Evolutionary conservation across 2,329 filamentous ascomycete species (phyloP), one percentile per base, ranked within the genome.

Genomic region (Arthrobotrys sphaeroides): DNA sequence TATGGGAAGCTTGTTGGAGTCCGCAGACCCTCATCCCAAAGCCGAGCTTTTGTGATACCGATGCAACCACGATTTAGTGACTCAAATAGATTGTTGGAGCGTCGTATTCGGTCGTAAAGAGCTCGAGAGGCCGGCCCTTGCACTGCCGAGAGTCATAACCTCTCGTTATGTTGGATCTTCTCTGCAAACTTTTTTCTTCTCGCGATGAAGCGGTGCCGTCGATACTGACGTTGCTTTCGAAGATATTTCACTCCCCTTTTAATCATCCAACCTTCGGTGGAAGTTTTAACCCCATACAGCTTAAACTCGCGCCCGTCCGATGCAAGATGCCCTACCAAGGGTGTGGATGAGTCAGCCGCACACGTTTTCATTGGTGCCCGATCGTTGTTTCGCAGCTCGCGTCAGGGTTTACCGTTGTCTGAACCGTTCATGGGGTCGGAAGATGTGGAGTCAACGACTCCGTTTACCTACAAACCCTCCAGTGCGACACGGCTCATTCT

Each of bases 331-430:
- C 31, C n/a, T 40, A 49, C 38, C 26, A 40, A 57, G n/a, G n/a
- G 24, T n/a, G 13, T 28, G 26, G 65, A 42, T 72, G 67, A 65
- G 59, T 72, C 67, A 72, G 67, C 49, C 49, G n/a, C 18, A 13
- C 12, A 40, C 13, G 28, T 18, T 24, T n/a, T 57, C 36, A 64
- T 55, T 59, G 22, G 57, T 20, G 57, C 28, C 31, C 7, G 6
- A 18, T 20, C 59, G 33, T 47, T 64, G 67, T 3, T 47, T 16
- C 16, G 51, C 62, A 53, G 38, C 38, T 38, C 42, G 24, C 47
- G 18, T 47, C 67, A 57, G 40, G 67, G 67, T 57, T 49, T 13
- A 64, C 42, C 45, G 67, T 36, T 57, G 67, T 65, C 36, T 22
- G 55, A 22, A 43, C 18, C 31, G 40, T 31, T 33, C 28, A 28